Conservation (phyloP, 2,329 filamentous ascomycete genomes). For the Cladorrhinum sp. region DNA sequence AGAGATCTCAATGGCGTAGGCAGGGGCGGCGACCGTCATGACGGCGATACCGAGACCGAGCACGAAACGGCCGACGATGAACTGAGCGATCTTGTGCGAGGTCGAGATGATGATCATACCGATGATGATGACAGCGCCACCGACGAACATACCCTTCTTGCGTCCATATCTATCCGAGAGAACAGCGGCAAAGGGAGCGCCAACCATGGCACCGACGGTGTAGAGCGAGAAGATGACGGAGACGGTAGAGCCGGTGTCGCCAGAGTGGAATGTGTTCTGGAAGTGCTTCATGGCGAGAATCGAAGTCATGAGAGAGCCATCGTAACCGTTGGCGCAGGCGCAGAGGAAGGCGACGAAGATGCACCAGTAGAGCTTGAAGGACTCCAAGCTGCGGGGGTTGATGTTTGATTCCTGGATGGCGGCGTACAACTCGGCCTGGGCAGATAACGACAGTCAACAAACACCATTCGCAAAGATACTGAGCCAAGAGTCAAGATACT, state of each 20-base stretch:
- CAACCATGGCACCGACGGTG: constrained; percentile 44
- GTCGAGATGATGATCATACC: constrained; percentile 44
- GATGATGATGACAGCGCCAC: constrained; percentile 43
- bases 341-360: constrained; percentile 47
- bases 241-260: constrained; percentile 38
- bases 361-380: constrained; percentile 42
- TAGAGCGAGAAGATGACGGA: constrained; percentile 47
- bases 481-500: constrained; percentile 21
- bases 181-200: constrained; percentile 41
- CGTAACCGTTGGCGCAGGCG: constrained; percentile 48
- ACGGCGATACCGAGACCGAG: constrained; percentile 46
- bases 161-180: constrained; percentile 45
- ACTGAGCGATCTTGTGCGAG: constrained; percentile 36
- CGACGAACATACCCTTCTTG: constrained; percentile 44
- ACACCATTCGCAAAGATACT: not conserved
- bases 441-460: constrained; percentile 4
- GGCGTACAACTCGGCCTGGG: constrained; percentile 46
- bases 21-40: constrained; percentile 48
- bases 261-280: constrained; percentile 38
- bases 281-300: constrained; percentile 46
- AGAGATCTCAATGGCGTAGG: constrained; percentile 47
- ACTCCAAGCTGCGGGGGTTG: constrained; percentile 40
- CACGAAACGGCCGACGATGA: constrained; percentile 46
- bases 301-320: constrained; percentile 45
- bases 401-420: constrained; percentile 46